Base-by-base conservation (phyloP, 2,329 filamentous ascomycete species). In the Didymella segeticola region DNA sequence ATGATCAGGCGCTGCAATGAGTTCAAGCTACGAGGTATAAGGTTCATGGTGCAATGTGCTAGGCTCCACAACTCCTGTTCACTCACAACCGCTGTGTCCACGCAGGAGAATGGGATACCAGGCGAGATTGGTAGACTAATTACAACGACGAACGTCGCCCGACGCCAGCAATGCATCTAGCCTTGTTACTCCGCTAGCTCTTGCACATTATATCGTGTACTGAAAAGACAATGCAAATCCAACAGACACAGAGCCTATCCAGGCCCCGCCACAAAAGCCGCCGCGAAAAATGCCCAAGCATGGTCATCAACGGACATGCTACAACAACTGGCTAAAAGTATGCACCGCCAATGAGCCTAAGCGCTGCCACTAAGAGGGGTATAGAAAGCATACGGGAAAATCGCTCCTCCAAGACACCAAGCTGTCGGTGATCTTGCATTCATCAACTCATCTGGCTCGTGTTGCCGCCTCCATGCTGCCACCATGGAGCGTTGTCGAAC, bases 401-500 rank as follows among this genome's bases (percentile, higher is more conserved):
- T 38, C 23, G 19, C 33, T 23, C 27, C 19, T 10, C n/a, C 15
- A 20, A 39, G 29, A 33, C 20, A 31, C 9, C 6, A 14, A 7
- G 11, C 9, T 29, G 20, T n/a, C 17, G 17, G 15, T 12, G 17
- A 23, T 15, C 34, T 14, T 12, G 41, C 41, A 1, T 34, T 26
- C 20, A 20, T 56, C 42, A 43, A 38, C 53, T 47, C 53, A 50
- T 46, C 22, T 50, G 37, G 37, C 23, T 41, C 15, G 47, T 12
- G n/a, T 31, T 38, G 7, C 26, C 42, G 2, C 15, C 47, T 27
- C 53, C 42, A 11, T 50, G 46, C 20, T 43, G 38, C 53, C 53
- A 56, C 53, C 53, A 56, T 8, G 46, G 29, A 7, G 47, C 6
- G 12, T 56, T 7, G 12, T 51, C 53, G n/a, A 50, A 56, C 4